These are phyloP conservation scores for Thalassiosira sp. DNA, from an alignment of 352 stramenopile genomes.

Conservation along the genomic window DNA sequence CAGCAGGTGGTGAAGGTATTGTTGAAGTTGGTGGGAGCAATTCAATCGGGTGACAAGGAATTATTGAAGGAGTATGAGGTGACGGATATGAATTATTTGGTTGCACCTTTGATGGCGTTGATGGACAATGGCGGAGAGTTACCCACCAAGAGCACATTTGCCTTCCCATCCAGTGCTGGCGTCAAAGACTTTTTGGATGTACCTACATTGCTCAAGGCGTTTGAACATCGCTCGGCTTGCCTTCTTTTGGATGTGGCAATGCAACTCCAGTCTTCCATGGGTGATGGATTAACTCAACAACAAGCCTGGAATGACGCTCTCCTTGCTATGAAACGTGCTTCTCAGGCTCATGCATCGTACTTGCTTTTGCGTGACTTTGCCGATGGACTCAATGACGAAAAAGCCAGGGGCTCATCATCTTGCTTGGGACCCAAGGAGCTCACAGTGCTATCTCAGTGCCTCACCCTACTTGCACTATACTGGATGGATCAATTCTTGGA, in stretches of 20 bases:
- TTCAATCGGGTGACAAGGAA: conserved; percentile 38
- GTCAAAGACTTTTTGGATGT: conserved; percentile 46
- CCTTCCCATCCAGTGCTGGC: conserved; percentile 16
- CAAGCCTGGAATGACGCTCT: conserved; percentile 78
- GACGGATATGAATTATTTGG: conserved; percentile 58
- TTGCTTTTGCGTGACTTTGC: conserved; percentile 71
- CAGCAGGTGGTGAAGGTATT: conserved; percentile 87
- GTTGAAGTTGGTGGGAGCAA: conserved; percentile 75
- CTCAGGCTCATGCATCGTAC: conserved; percentile 69
- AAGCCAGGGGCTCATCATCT: conserved; percentile 17
- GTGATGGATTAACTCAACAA: conserved; percentile 39
- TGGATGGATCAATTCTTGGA: conserved; percentile 82
- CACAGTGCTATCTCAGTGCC: conserved; percentile 60
- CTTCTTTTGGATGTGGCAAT: conserved; percentile 64
- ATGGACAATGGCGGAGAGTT: conserved; percentile 18
- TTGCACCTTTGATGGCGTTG: conserved; percentile 60
- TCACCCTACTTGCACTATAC: conserved; percentile 73
- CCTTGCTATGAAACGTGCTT: conserved; percentile 70
- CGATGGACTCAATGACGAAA: conserved; percentile 58
- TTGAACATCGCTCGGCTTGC: conserved; percentile 64
- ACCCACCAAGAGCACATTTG: conserved; percentile 39
- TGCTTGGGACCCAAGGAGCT: conserved; percentile 60
- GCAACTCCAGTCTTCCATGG: conserved; percentile 56
- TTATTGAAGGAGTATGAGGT: conserved; percentile 38
- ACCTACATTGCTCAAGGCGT: conserved; percentile 48